Evolutionary conservation across 441 rosid genomes (phyloP).

Genomic region (Pelargonium fulgidum): DNA sequence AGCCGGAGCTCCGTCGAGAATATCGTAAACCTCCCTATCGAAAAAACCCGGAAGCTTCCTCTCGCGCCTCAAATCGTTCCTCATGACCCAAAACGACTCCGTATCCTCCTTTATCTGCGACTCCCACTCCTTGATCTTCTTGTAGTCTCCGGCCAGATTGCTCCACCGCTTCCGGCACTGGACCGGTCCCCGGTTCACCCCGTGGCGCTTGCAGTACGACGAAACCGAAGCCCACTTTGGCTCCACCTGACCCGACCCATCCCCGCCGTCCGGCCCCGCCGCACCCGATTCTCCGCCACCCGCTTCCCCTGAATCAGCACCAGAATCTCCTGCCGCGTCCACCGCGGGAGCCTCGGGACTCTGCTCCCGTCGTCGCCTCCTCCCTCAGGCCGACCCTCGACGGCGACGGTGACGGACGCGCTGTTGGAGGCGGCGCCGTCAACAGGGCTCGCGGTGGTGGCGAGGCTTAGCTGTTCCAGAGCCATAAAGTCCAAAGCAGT

Average conservation of each 20-base stretch:
- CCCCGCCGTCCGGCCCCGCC: slow-evolving; percentile 64
- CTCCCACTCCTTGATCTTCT: slow-evolving; percentile 97
- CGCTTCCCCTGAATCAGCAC: slow-evolving; percentile 89
- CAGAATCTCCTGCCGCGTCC: slow-evolving; percentile 94
- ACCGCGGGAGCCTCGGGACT: slow-evolving; percentile 81
- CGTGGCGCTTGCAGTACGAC: slow-evolving; percentile 79
- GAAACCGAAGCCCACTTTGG: slow-evolving; percentile 95
- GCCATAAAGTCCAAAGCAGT: slow-evolving; percentile 34
- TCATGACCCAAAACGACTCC: slow-evolving; percentile 88
- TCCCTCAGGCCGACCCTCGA: background rate
- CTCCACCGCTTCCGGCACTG: slow-evolving; percentile 99
- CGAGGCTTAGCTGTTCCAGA: slow-evolving; percentile 43
- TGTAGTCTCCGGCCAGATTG: slow-evolving; percentile 82
- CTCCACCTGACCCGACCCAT: slow-evolving; percentile 64
- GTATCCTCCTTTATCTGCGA: slow-evolving; percentile 48
- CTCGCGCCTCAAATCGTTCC: slow-evolving; percentile 82
- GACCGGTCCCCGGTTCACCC: slow-evolving; percentile 89
- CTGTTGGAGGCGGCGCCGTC: slow-evolving; percentile 38
- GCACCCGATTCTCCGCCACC: slow-evolving; percentile 78
- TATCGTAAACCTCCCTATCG: slow-evolving; percentile 85
- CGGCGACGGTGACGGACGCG: slow-evolving; percentile 27
- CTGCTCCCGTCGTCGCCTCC: slow-evolving; percentile 52
- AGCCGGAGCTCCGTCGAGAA: slow-evolving; percentile 50
- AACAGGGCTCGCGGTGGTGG: slow-evolving; percentile 28
- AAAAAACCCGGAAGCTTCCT: slow-evolving; percentile 89